These are phyloP conservation scores for Pistacia vera DNA, from an alignment of 345 rosid genomes.

Conservation along the genomic window DNA sequence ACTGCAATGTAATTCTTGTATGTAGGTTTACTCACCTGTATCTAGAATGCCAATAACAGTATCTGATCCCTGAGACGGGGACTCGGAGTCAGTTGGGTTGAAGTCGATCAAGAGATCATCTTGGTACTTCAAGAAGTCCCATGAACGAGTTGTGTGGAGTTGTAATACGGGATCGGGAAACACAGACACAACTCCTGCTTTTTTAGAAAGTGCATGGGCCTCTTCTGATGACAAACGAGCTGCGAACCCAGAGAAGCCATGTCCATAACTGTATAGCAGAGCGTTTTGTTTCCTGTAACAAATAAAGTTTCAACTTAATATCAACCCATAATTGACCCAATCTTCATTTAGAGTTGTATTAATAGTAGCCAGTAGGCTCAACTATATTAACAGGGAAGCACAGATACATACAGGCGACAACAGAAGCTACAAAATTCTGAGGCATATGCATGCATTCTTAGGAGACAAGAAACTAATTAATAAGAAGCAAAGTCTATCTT, in stretches of 20 bases:
- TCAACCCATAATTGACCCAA: no score
- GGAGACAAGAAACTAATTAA: no score
- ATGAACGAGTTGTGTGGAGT: constrained; percentile 90
- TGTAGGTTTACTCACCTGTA: background rate
- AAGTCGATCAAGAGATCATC: constrained; percentile 48
- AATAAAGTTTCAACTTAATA: background rate
- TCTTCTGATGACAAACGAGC: constrained; percentile 68
- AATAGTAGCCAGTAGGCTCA: no score
- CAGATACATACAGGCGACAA: no score
- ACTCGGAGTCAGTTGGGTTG: constrained; percentile 33
- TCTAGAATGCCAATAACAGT: background rate
- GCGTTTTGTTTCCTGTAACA: constrained; percentile 48
- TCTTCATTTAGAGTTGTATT: no score
- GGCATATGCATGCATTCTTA: no score
- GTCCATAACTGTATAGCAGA: constrained; percentile 48
- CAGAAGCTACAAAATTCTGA: no score
- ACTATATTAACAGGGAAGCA: no score
- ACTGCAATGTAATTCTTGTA: background rate
- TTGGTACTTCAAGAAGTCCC: constrained; percentile 83
- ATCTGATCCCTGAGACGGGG: constrained; percentile 28
- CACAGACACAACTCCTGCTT: constrained; percentile 72
- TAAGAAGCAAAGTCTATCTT: no score
- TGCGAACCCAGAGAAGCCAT: constrained; percentile 80
- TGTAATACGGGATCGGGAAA: constrained; percentile 61
- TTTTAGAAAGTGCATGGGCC: constrained; percentile 49